phyloP scores from a whole-genome alignment of 202 grass and related monocot genomes.

The Musa balbisiana region DNA sequence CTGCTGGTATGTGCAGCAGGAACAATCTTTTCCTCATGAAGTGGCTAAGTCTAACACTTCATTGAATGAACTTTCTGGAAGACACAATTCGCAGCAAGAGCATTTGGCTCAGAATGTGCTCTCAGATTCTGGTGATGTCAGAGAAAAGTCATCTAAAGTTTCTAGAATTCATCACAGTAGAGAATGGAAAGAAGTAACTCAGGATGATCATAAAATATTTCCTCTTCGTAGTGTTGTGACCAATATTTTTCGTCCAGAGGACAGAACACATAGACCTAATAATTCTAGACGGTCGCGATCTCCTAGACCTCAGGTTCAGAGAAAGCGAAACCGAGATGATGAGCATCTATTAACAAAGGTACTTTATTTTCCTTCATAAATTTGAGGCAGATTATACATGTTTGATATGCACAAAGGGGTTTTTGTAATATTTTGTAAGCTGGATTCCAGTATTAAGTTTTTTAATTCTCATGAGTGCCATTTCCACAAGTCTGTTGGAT shows the following conservation, averaged over 20 bases:
- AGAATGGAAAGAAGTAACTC: constrained; percentile 54
- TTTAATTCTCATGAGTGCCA: no score
- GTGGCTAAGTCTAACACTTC: constrained; percentile 22
- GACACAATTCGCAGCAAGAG: constrained; percentile 27
- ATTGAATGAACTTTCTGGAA: constrained; percentile 32
- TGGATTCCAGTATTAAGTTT: no score
- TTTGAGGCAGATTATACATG: background rate
- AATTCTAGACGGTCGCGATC: constrained; percentile 26
- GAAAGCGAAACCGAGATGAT: constrained; percentile 56
- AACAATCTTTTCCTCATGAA: constrained; percentile 31
- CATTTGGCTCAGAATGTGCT: constrained; percentile 25
- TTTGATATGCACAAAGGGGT: background rate
- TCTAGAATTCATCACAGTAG: constrained; percentile 43
- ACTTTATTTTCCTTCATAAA: background rate
- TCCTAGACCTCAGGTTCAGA: constrained; percentile 38
- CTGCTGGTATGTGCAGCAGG: constrained; percentile 41
- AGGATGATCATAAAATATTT: constrained; percentile 44
- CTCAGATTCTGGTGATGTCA: constrained; percentile 29
- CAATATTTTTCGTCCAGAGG: constrained; percentile 59
- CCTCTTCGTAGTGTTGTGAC: constrained; percentile 77
- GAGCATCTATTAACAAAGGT: constrained; percentile 62
- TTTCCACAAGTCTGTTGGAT: no score
- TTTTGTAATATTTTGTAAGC: no score
- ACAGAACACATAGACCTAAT: constrained; percentile 41
- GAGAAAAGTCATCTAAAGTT: constrained; percentile 35